These are phyloP conservation scores for Erysimum cheiranthoides DNA, from an alignment of 345 rosid species.

Conservation along the genomic window DNA sequence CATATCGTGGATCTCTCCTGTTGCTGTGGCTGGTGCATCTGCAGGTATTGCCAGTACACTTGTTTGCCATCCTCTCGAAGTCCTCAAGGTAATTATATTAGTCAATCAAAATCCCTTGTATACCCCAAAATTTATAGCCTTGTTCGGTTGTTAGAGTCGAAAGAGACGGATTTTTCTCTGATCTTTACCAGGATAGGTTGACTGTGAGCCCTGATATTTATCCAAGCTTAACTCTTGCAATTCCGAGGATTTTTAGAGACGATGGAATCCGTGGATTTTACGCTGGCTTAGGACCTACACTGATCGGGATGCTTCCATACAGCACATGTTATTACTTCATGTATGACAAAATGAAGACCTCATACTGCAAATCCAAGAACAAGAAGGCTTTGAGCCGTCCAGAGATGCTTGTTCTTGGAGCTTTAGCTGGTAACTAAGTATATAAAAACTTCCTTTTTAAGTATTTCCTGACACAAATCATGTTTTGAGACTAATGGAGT, in stretches of 20 bases:
- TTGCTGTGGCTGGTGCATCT: constrained; percentile 96
- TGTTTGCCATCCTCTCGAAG: constrained; percentile 98
- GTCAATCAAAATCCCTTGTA: neutral
- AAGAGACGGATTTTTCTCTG: constrained; percentile 30
- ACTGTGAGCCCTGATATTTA: constrained; percentile 88
- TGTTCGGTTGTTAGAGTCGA: neutral
- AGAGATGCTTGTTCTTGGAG: constrained; percentile 92
- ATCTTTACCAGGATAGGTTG: constrained; percentile 79
- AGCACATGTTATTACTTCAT: constrained; percentile 96
- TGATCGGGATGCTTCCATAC: constrained; percentile 97
- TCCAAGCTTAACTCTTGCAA: constrained; percentile 76
- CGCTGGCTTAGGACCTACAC: constrained; percentile 82
- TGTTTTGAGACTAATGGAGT: constrained; percentile 7
- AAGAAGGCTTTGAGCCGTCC: constrained; percentile 87
- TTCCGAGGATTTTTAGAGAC: constrained; percentile 75
- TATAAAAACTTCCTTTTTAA: neutral
- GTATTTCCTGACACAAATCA: neutral
- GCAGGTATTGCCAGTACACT: constrained; percentile 93
- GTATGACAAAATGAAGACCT: constrained; percentile 78
- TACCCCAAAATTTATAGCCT: neutral
- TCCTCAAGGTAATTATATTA: constrained; percentile 70
- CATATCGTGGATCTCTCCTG: constrained; percentile 88
- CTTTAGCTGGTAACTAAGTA: constrained; percentile 68
- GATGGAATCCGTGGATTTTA: constrained; percentile 90
- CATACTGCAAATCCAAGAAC: constrained; percentile 77